phyloP scores from a whole-genome alignment of 768 basidiomycete genomes.

The Mycena belliarum region DNA sequence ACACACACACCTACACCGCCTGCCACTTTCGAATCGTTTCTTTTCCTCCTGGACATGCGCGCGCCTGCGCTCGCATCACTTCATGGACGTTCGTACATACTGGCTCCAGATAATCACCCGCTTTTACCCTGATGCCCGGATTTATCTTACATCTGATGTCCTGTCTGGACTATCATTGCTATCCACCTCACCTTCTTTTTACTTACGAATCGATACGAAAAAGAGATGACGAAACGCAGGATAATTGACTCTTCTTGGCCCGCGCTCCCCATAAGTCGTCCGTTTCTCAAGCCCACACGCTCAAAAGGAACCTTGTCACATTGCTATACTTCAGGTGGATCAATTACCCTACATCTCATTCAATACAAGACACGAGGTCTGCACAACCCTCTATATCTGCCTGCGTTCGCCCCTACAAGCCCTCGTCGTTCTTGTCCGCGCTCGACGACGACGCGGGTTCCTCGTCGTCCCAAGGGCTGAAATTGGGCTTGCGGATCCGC shows the following conservation, averaged over 20 bases:
- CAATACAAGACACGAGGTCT: slow-evolving; percentile 21
- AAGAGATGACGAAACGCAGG: slow-evolving; percentile 22
- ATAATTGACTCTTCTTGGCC: slow-evolving; percentile 6
- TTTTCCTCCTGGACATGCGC: not conserved
- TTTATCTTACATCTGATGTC: slow-evolving; percentile 18
- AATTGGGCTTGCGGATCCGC: slow-evolving; percentile 66
- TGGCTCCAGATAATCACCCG: slow-evolving; percentile 10
- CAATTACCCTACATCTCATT: slow-evolving; percentile 22
- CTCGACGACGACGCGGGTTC: slow-evolving; percentile 33
- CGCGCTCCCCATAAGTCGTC: not conserved
- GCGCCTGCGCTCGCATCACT: not conserved
- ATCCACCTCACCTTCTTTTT: slow-evolving; percentile 15
- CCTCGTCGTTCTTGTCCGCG: slow-evolving; percentile 1
- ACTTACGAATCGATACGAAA: slow-evolving; percentile 22
- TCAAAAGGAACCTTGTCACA: slow-evolving; percentile 18
- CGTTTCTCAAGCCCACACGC: slow-evolving; percentile 4
- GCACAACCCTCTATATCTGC: slow-evolving; percentile 11
- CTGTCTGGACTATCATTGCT: slow-evolving; percentile 10
- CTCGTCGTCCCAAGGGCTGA: slow-evolving; percentile 84
- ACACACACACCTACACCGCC: slow-evolving; percentile 10
- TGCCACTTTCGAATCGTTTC: slow-evolving; percentile 18
- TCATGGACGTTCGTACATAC: not conserved
- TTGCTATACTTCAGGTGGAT: slow-evolving; percentile 23
- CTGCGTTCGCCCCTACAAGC: not conserved
- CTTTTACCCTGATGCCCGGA: slow-evolving; percentile 18